Percentiles rank a stretch among this genome's conserved stretches.
Conservation (phyloP, 2,329 filamentous ascomycete genomes). For the Pseudocercospora musae region DNA sequence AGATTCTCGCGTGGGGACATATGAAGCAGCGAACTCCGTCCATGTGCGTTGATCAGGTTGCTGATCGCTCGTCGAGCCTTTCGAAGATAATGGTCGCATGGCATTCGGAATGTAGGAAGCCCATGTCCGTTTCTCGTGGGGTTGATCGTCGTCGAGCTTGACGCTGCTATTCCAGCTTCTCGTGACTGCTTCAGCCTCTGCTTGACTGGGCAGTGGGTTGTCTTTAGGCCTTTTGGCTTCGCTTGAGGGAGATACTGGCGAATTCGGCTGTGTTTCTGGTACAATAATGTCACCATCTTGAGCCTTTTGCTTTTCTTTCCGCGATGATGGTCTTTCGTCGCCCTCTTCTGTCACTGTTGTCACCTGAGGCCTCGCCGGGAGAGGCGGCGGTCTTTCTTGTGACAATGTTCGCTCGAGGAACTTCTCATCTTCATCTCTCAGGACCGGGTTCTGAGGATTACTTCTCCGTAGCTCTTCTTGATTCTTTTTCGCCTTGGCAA, state of each 20-base stretch:
- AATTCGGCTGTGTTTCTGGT: constrained; percentile 29
- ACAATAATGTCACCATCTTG: constrained; percentile 30
- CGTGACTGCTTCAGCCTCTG: constrained; percentile 36
- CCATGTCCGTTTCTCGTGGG: constrained; percentile 38
- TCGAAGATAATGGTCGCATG: constrained; percentile 10
- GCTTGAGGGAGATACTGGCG: constrained; percentile 15
- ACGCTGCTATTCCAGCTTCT: constrained; percentile 24
- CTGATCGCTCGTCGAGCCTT: constrained; percentile 2
- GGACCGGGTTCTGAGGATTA: constrained; percentile 43
- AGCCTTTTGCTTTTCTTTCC: constrained; percentile 22
- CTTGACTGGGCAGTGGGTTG: constrained; percentile 36
- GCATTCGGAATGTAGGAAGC: constrained; percentile 34
- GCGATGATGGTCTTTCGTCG: constrained; percentile 23
- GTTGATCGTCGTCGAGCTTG: constrained; percentile 18
- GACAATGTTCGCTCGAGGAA: constrained; percentile 46
- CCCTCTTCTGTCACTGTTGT: constrained; percentile 27
- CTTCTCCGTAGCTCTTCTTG: constrained; percentile 36
- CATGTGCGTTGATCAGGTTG: constrained; percentile 26
- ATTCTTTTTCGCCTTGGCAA: constrained; percentile 37
- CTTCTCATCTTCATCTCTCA: constrained; percentile 60
- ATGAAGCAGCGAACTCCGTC: constrained; percentile 32
- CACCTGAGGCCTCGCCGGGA: constrained; percentile 12
- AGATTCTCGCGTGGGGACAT: constrained; percentile 25
- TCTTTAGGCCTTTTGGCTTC: constrained; percentile 30
- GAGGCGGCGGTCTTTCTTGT: constrained; percentile 23